Base-by-base conservation (phyloP, 441 rosid genomes). In the Croton setiger region DNA sequence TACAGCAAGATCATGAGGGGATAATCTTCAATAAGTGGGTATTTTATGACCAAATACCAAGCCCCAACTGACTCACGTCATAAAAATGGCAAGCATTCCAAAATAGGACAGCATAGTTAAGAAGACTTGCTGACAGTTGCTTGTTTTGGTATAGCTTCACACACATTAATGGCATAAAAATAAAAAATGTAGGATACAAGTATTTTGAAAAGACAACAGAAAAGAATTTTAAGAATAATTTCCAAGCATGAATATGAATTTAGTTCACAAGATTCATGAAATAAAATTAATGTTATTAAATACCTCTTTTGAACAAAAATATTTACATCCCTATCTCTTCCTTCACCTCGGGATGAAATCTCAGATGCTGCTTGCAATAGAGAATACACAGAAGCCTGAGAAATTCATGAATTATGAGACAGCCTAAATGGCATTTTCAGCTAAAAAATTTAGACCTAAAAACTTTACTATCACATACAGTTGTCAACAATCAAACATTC, bases 231-330 rank as follows among this genome's bases (percentile, higher is more conserved):
- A 52, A 58, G 14, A 57, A 63, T 5, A 39, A 27, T 55, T 45
- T 60, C 62, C 55, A 63, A 69, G 20, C 56, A 43, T 68, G 59
- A 74, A 77, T 58, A 70, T 44, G 39, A 76, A 66, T 52, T 52
- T 49, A 61, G 27, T 10, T 47, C 18, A 69, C 1, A 39, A 35
- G 11, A 31, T 55, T 1, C 47, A 12, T 37, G n/a, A 71, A 67
- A 17, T 9, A 18, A 51, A 36, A 51, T 53, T 55, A 2, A 48
- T 9, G 57, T 21, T 11, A 37, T 63, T 12, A 69, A n/a, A 55
- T 87, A 96, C 99, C 98, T 96, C 78, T 86, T 87, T 68, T 87
- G 96, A 45, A 92, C 90, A 79, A 91, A 93, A 81, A 87, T 83
- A 75, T 84, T 84, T 66, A 79, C 64, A 77, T 89, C 97, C 71